Conservation (phyloP, 75 land plant genomes). For the Adiantum capillusveneris region DNA sequence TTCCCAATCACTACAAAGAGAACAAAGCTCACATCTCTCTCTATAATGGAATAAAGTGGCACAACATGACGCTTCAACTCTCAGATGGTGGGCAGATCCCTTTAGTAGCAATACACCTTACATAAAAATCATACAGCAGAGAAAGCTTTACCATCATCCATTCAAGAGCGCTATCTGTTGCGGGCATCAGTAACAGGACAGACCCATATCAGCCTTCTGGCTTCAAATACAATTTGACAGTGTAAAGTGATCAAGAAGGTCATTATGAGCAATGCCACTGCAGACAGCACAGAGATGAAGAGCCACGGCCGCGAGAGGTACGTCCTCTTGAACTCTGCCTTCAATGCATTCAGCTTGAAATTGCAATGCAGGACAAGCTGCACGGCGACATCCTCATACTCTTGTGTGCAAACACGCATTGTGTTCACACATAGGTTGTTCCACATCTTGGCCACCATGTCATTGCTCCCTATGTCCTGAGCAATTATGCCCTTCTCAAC, state of each 20-base stretch:
- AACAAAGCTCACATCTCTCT: too few relatives aligned
- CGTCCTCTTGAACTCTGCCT: slow-evolving; percentile 35
- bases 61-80: too few relatives aligned
- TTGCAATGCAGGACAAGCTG: slow-evolving; percentile 33
- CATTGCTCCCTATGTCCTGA: slow-evolving; percentile 42
- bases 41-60: too few relatives aligned
- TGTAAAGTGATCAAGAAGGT: slow-evolving; percentile 34
- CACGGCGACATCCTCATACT: slow-evolving; percentile 11
- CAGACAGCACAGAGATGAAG: slow-evolving; percentile 42
- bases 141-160: too few relatives aligned
- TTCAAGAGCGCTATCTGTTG: too few relatives aligned
- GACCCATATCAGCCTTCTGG: too few relatives aligned
- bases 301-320: slow-evolving; percentile 53
- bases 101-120: too few relatives aligned
- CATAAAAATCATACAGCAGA: too few relatives aligned
- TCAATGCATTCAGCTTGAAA: slow-evolving; percentile 36
- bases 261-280: slow-evolving; percentile 30
- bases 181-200: too few relatives aligned
- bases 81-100: too few relatives aligned
- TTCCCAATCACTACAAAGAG: too few relatives aligned
- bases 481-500: slow-evolving; percentile 28
- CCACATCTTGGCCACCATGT: slow-evolving; percentile 42
- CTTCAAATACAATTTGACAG: not conserved
- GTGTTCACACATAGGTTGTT: slow-evolving; percentile 24
- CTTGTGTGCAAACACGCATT: not conserved